phyloP scores from a whole-genome alignment of 1,284 basidiomycete species.

The Porodaedalea pini region DNA sequence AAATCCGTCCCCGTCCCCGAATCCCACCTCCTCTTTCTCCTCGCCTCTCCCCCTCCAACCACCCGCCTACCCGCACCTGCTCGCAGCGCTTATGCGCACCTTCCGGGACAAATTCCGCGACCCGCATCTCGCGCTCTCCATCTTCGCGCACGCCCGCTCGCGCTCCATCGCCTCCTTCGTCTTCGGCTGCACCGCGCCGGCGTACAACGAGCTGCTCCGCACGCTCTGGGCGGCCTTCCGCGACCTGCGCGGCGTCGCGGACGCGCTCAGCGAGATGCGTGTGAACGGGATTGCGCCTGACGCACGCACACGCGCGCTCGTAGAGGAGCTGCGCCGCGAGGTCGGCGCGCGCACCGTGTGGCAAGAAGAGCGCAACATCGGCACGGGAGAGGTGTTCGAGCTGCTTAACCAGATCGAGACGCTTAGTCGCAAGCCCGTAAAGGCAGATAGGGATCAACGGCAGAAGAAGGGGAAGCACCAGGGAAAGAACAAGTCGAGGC shows the following conservation, averaged over 20 bases:
- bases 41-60: slow-evolving; percentile 41
- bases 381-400: slow-evolving; percentile 40
- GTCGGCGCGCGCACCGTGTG: slow-evolving; percentile 51
- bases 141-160: slow-evolving; percentile 75
- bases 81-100: slow-evolving; percentile 69
- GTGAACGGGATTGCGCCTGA: slow-evolving; percentile 72
- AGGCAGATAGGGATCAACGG: slow-evolving; percentile 15
- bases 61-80: slow-evolving; percentile 67
- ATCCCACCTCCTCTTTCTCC: neutral
- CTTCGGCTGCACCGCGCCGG: slow-evolving; percentile 79
- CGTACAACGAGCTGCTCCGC: slow-evolving; percentile 81
- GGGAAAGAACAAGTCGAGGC: slow-evolving; percentile 12
- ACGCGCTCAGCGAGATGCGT: slow-evolving; percentile 76
- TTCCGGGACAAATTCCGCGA: slow-evolving; percentile 75
- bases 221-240: slow-evolving; percentile 80
- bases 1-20: neutral
- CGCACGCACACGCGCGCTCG: slow-evolving; percentile 51
- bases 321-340: slow-evolving; percentile 65
- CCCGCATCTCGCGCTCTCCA: slow-evolving; percentile 77
- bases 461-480: neutral
- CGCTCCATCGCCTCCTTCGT: slow-evolving; percentile 77
- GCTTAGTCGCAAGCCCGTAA: slow-evolving; percentile 25
- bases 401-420: slow-evolving; percentile 39
- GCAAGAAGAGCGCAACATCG: slow-evolving; percentile 44
- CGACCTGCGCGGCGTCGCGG: slow-evolving; percentile 70